Conservation (phyloP, 345 rosid genomes). For the Euphorbia lathyris region DNA sequence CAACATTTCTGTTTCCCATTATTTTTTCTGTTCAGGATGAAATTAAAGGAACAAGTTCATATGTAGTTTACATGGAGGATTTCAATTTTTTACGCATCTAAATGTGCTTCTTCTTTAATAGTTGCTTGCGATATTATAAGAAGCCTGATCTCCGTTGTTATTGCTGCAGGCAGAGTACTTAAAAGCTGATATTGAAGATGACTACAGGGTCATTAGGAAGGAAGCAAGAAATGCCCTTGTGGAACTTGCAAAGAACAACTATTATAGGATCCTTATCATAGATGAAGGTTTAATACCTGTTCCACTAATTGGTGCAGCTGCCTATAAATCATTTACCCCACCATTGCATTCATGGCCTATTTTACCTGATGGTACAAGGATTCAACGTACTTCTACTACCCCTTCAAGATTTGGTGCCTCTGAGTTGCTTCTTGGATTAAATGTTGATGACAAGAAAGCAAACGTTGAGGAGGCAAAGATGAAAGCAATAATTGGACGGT, state of each 20-base stretch:
- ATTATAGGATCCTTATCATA: constrained; percentile 66
- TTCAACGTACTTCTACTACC: constrained; percentile 47
- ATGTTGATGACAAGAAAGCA: constrained; percentile 37
- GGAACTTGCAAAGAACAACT: constrained; percentile 76
- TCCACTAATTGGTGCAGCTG: constrained; percentile 72
- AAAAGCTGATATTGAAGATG: constrained; percentile 45
- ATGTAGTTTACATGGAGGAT: background rate
- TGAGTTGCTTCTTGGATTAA: constrained; percentile 67
- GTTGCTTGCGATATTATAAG: background rate
- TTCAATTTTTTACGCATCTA: constrained; percentile 1
- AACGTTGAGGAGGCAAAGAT: constrained; percentile 61
- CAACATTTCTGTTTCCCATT: background rate
- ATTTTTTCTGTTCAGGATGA: background rate
- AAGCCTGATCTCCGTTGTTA: constrained; percentile 9
- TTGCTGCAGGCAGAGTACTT: constrained; percentile 53
- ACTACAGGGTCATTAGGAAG: constrained; percentile 50
- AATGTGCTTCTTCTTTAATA: background rate
- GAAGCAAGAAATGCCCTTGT: constrained; percentile 73
- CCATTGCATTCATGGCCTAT: constrained; percentile 71
- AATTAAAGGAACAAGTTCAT: background rate
- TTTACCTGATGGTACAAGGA: constrained; percentile 69
- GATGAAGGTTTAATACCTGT: constrained; percentile 84
- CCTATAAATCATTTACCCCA: constrained; percentile 68
- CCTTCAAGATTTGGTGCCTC: constrained; percentile 79
- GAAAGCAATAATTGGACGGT: constrained; percentile 70